Percentiles rank a stretch among this genome's conserved stretches.
Conservation (phyloP, 805 yeast species). For the Sungouiozyma intestinalis region DNA sequence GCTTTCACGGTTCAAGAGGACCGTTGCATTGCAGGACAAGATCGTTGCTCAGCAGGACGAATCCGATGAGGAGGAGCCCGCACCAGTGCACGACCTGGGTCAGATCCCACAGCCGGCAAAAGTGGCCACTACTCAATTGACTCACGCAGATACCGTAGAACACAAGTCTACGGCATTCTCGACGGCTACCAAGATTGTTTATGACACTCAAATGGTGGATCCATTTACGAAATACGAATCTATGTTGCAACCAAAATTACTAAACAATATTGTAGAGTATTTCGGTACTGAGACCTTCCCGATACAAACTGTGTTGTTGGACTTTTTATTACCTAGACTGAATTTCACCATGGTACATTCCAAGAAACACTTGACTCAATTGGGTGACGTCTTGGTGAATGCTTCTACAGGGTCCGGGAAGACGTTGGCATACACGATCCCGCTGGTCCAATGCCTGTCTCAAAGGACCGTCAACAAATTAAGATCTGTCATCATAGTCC, state of each 20-base stretch:
- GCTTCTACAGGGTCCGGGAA: conserved; percentile 97
- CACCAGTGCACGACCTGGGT: conserved; percentile 34
- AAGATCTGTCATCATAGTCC: conserved; percentile 72
- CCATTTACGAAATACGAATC: conserved; percentile 13
- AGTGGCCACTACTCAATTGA: conserved; percentile 9
- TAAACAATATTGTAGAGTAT: conserved; percentile 23
- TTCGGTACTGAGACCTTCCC: conserved; percentile 25
- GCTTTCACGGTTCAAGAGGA: conserved; percentile 42
- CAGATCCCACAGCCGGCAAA: conserved; percentile 78
- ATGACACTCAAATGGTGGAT: conserved; percentile 20
- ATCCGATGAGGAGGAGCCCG: conserved; percentile 9
- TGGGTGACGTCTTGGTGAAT: conserved; percentile 76
- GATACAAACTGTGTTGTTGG: conserved; percentile 24
- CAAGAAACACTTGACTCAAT: conserved; percentile 36
- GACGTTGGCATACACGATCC: conserved; percentile 79
- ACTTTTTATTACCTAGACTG: conserved; percentile 18
- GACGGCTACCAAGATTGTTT: conserved; percentile 19
- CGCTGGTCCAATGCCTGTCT: conserved; percentile 61
- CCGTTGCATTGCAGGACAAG: conserved; percentile 28
- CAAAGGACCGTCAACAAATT: conserved; percentile 58
- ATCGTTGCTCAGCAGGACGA: conserved; percentile 19
- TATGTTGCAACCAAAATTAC: conserved; percentile 21
- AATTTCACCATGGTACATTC: conserved; percentile 17
- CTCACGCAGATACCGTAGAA: conserved; percentile 32
- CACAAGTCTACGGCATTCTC: conserved; percentile 29